These are phyloP conservation scores for Starmerella stigmatis DNA, from an alignment of 805 yeast species.

Conservation along the genomic window DNA sequence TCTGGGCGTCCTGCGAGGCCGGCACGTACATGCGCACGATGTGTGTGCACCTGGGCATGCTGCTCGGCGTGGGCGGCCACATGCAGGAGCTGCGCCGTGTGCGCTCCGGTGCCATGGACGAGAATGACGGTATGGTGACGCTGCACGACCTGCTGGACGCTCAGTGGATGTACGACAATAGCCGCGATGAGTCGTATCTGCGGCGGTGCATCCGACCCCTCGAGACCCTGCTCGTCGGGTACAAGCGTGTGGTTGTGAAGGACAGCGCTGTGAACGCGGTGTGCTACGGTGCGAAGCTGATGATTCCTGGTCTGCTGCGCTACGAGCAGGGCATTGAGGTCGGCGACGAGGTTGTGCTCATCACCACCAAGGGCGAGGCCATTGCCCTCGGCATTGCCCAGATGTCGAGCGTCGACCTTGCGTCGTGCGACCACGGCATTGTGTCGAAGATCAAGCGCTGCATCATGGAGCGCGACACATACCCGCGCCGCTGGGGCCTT, in stretches of 20 bases:
- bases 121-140: conserved; percentile 84
- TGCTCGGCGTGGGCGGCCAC: conserved; percentile 97
- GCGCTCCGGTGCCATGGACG: conserved; percentile 90
- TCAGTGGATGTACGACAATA: conserved; percentile 94
- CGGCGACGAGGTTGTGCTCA: conserved; percentile 93
- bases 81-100: conserved; percentile 99
- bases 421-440: conserved; percentile 95
- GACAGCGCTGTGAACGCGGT: conserved; percentile 96
- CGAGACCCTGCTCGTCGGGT: conserved; percentile 85
- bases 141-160: conserved; percentile 97
- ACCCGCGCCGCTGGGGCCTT: conserved; percentile 99
- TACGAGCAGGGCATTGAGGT: conserved; percentile 96
- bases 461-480: conserved; percentile 98
- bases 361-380: conserved; percentile 99
- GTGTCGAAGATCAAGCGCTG: conserved; percentile 98
- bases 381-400: conserved; percentile 97
- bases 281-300: conserved; percentile 96
- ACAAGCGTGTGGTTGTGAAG: conserved; percentile 91
- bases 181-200: conserved; percentile 90
- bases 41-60: conserved; percentile 98
- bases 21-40: conserved; percentile 99
- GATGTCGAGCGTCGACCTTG: conserved; percentile 95
- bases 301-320: conserved; percentile 97
- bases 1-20: conserved; percentile 99
- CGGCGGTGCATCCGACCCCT: conserved; percentile 90